Conservation (phyloP, 768 basidiomycete species). For the Leccinum truebloodii region DNA sequence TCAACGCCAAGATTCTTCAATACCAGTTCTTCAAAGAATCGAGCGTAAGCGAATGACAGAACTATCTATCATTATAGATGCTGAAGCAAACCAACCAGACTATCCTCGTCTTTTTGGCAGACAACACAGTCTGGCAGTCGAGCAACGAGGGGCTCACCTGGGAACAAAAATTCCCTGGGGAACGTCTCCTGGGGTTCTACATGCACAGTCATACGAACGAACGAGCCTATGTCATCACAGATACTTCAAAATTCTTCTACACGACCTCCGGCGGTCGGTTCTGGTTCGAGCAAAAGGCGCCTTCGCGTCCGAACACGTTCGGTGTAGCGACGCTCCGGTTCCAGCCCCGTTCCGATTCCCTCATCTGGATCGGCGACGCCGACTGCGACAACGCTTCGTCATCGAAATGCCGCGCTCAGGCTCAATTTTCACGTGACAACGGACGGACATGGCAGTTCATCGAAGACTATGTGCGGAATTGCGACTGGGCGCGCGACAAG, state of each 20-base stretch:
- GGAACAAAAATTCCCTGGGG: conserved; percentile 59
- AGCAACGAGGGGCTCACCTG: conserved; percentile 94
- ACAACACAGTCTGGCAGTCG: conserved; percentile 89
- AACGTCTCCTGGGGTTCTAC: conserved; percentile 79
- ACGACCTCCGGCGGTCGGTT: conserved; percentile 79
- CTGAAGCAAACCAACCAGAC: conserved; percentile 46
- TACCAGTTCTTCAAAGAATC: conserved; percentile 86
- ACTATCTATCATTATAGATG: background rate
- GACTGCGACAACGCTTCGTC: conserved; percentile 52
- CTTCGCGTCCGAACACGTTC: conserved; percentile 78
- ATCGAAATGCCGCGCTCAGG: conserved; percentile 68
- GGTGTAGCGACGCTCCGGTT: conserved; percentile 77
- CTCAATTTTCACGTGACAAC: conserved; percentile 74
- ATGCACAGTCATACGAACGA: conserved; percentile 80
- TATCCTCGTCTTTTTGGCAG: conserved; percentile 76
- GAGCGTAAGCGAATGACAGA: conserved; percentile 43
- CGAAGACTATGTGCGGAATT: conserved; percentile 87
- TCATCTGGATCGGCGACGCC: conserved; percentile 86
- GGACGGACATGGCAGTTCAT: conserved; percentile 75
- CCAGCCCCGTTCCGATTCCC: conserved; percentile 80
- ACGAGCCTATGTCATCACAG: conserved; percentile 90
- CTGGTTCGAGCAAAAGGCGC: conserved; percentile 61
- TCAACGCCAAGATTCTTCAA: conserved; percentile 65
- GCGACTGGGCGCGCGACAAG: conserved; percentile 87
- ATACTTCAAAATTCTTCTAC: conserved; percentile 59